Percentiles rank a stretch among this genome's conserved stretches.
These are phyloP conservation scores for Aspergillus novoparasiticus DNA, from an alignment of 2,329 filamentous ascomycete genomes.

Conservation along the genomic window DNA sequence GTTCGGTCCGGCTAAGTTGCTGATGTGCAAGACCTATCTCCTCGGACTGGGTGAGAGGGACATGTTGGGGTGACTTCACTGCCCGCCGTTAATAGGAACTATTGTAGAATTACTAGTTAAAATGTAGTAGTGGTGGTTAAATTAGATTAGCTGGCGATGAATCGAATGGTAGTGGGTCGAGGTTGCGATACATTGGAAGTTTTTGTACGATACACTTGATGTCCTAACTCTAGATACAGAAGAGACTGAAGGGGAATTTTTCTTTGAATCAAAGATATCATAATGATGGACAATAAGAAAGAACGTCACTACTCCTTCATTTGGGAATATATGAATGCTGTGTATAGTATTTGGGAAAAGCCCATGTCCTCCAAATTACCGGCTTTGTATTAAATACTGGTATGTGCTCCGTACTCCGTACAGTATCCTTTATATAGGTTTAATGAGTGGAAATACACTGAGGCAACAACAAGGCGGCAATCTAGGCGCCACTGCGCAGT, in stretches of 20 bases:
- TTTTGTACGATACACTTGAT: background rate
- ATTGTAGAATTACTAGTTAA: background rate
- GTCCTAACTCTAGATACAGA: background rate
- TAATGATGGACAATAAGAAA: background rate
- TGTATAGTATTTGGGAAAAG: too few species aligned
- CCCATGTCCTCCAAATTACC: background rate
- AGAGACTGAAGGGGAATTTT: background rate
- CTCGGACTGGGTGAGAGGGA: constrained; percentile 8
- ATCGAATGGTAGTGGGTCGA: constrained; percentile 5
- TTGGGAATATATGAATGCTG: too few species aligned
- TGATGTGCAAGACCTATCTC: background rate
- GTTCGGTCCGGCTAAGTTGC: background rate
- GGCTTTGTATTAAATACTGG: background rate
- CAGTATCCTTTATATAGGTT: too few species aligned
- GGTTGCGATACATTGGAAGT: background rate
- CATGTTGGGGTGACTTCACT: constrained; percentile 30
- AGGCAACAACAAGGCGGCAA: background rate
- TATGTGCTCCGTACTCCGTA: background rate
- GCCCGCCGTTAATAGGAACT: constrained; percentile 2
- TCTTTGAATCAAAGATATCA: background rate
- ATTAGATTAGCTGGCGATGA: constrained; percentile 4
- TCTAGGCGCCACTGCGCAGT: background rate
- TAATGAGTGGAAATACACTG: background rate
- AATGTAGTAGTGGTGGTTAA: background rate
- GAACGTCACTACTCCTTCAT: background rate